Percentiles rank a stretch among this genome's conserved stretches.
Conservation (phyloP, 2,329 filamentous ascomycete species). For the Shiraia bambusicola region DNA sequence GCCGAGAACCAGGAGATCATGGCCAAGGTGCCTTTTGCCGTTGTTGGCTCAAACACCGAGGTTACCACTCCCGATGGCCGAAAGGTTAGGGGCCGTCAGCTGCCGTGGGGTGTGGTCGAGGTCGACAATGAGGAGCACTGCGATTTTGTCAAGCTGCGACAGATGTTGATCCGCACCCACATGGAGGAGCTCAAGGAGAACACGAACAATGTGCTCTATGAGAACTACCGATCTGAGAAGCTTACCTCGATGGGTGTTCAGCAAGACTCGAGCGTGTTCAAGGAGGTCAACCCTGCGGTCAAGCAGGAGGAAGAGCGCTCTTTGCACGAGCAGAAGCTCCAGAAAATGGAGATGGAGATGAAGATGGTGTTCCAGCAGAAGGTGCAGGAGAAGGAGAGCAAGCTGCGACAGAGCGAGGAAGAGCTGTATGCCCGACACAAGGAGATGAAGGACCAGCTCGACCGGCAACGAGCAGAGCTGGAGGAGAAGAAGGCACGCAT, state of each 20-base stretch:
- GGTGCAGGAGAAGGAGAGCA: conserved; percentile 99
- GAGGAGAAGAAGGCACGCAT: conserved; percentile 97
- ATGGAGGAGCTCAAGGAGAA: conserved; percentile 99
- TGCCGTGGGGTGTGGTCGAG: conserved; percentile 98
- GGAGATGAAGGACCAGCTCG: conserved; percentile 99
- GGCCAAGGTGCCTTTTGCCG: conserved; percentile 98
- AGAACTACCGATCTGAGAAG: conserved; percentile 99
- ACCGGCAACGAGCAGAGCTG: conserved; percentile 89
- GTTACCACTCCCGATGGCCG: conserved; percentile 88
- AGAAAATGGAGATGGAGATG: conserved; percentile 99
- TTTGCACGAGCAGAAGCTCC: conserved; percentile 98
- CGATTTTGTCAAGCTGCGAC: conserved; percentile 98
- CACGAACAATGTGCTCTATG: conserved; percentile 98
- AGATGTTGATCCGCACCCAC: conserved; percentile 99
- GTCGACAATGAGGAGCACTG: conserved; percentile 99
- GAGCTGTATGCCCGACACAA: conserved; percentile 96
- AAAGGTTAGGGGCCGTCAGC: conserved; percentile 91
- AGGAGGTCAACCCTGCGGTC: conserved; percentile 99
- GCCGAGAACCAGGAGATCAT: conserved; percentile 99
- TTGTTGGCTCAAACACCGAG: conserved; percentile 95
- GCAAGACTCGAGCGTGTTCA: conserved; percentile 98
- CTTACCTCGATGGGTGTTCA: conserved; percentile 97
- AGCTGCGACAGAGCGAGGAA: conserved; percentile 98
- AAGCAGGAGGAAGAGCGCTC: conserved; percentile 99
- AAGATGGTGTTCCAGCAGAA: conserved; percentile 99